These are phyloP conservation scores for Saturnispora zaruensis DNA, from an alignment of 805 yeast genomes.

Conservation along the genomic window DNA sequence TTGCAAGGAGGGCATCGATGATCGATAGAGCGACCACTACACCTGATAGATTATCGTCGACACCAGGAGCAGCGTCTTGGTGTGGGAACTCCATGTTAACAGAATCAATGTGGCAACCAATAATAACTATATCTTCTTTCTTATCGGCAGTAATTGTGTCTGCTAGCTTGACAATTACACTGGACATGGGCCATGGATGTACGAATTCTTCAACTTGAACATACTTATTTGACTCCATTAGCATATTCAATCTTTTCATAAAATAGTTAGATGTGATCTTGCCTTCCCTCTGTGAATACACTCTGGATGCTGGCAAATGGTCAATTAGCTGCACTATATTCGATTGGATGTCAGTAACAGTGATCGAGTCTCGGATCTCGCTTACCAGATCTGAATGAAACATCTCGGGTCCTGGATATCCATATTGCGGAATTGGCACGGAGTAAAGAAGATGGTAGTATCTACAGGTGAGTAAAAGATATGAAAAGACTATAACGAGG, in stretches of 20 bases:
- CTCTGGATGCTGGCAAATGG: slow-evolving; percentile 44
- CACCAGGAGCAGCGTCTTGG: slow-evolving; percentile 73
- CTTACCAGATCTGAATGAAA: slow-evolving; percentile 32
- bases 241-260: slow-evolving; percentile 33
- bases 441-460: slow-evolving; percentile 2
- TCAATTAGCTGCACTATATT: slow-evolving; percentile 8
- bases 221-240: slow-evolving; percentile 17
- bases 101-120: slow-evolving; percentile 90
- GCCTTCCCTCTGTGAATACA: slow-evolving; percentile 68
- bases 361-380: slow-evolving; percentile 10
- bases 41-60: slow-evolving; percentile 92
- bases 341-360: neutral
- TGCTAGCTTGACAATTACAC: slow-evolving; percentile 54
- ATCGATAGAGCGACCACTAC: slow-evolving; percentile 70
- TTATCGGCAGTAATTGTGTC: slow-evolving; percentile 19
- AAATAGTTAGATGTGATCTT: slow-evolving; percentile 66
- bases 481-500: neutral
- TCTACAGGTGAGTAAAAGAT: neutral
- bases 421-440: slow-evolving; percentile 1
- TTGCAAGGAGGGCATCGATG: slow-evolving; percentile 22
- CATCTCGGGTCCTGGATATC: slow-evolving; percentile 39
- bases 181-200: slow-evolving; percentile 75
- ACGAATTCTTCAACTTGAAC: slow-evolving; percentile 40
- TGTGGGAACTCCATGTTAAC: slow-evolving; percentile 52
- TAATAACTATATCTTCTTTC: slow-evolving; percentile 44